Base-by-base conservation (phyloP, 73 alveolate genomes). In the Blepharisma stoltei region DNA sequence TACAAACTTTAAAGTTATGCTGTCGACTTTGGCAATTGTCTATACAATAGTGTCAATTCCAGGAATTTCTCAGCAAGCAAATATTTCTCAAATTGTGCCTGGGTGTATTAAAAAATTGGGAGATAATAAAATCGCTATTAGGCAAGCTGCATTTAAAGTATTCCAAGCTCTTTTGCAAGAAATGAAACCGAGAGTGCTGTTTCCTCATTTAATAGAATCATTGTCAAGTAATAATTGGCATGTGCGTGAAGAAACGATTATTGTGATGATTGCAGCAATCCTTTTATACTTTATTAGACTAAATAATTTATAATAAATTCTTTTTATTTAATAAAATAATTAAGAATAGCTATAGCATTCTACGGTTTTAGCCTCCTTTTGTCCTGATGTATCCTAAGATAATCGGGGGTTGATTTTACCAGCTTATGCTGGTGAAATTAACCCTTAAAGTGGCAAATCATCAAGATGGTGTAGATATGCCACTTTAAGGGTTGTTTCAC, bases 131-230 rank as follows among this genome's bases (percentile, higher is more conserved):
- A 69, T 69, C 20, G 20, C 55, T n/a, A 43, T 69, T 9, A 69
- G 79, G 79, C 79, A 69, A 43, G 9, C 75, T 23, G 45, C 79
- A n/a, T 69, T 44, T 38, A 69, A 69, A 43, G 79, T 69, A 9
- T 44, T 69, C 45, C 37, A 9, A 53, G 20, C 37, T 44, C 45
- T 69, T n/a, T 7, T 43, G 4, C 11, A 69, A 25, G 37, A 44
- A 9, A 18, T n/a, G 11, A 69, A 69, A 5, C 76, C 76, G 38
- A 69, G 41, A 5, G 79, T 69, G 20, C 2, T 69, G 4, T 18
- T 69, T 25, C 65, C 55, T 11, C 14, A 7, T 9, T n/a, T 69
- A 7, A 18, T 11, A 18, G 79, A 69, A 14, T 71, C 45, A 44
- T 43, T 69, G 32, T 9, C 32, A 1, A 69, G 79, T 46, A n/a